These are phyloP conservation scores for Ustilaginoidea virens DNA, from an alignment of 2,329 filamentous ascomycete species.

Conservation along the genomic window DNA sequence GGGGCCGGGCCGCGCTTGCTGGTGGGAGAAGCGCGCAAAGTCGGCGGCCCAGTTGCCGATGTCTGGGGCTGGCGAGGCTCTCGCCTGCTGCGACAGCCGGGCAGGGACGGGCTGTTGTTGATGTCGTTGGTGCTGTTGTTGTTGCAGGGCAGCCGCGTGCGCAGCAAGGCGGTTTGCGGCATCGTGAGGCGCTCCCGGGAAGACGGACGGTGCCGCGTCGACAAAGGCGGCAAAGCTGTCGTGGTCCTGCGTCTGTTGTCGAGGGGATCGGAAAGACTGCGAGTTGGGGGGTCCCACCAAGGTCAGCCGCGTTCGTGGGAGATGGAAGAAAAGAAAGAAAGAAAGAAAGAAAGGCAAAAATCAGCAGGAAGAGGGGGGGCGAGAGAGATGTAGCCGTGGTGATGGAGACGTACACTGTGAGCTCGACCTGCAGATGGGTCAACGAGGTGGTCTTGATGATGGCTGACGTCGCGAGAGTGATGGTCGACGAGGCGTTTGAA, in stretches of 20 bases:
- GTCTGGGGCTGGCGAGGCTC: conserved; percentile 10
- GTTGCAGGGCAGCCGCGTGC: conserved; percentile 16
- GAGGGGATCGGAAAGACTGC: conserved; percentile 20
- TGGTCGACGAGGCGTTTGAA: conserved; percentile 28
- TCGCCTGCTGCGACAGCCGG: conserved; percentile 11
- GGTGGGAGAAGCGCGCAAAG: conserved; percentile 16
- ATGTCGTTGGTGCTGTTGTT: conserved; percentile 1
- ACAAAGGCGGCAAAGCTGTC: conserved; percentile 21
- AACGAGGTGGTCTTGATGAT: conserved; percentile 24
- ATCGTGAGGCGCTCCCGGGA: conserved; percentile 17
- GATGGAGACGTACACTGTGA: conserved; percentile 19
- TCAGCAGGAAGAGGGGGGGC: no score
- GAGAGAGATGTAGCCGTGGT: no score
- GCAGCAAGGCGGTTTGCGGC: conserved; percentile 19
- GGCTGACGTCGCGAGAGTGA: conserved; percentile 24
- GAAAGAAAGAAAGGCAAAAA: no score
- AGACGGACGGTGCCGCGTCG: conserved; percentile 11
- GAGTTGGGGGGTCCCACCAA: conserved; percentile 1
- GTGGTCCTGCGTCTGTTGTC: conserved; percentile 12
- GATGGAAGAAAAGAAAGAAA: no score
- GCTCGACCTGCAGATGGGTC: conserved; percentile 13
- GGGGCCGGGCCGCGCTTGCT: conserved; percentile 4
- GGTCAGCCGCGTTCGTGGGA: no score
- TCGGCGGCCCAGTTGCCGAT: conserved; percentile 21
- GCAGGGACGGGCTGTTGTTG: background rate